Evolutionary conservation across 768 basidiomycete species (phyloP).

Genomic region (Boletales sp.): DNA sequence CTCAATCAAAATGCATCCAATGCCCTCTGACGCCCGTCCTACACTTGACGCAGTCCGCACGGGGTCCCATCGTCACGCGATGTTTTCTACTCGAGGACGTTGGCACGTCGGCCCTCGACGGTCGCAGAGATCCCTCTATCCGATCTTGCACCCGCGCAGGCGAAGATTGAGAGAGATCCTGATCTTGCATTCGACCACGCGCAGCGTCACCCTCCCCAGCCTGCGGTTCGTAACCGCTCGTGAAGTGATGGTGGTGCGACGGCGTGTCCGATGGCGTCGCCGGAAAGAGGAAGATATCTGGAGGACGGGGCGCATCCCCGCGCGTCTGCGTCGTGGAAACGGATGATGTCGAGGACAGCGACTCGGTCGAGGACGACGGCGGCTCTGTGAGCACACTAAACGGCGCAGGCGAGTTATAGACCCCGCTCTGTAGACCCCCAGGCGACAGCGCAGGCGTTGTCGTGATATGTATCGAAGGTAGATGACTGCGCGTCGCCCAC

Average conservation of each 20-base stretch:
- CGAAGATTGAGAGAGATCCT: neutral
- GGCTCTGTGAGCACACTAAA: conserved; percentile 26
- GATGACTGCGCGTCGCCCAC: conserved; percentile 14
- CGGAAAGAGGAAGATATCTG: conserved; percentile 28
- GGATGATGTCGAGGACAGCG: conserved; percentile 14
- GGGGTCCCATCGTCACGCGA: conserved; percentile 68
- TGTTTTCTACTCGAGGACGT: conserved; percentile 33
- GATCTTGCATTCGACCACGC: conserved; percentile 5
- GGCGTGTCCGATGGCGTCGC: conserved; percentile 23
- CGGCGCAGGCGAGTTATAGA: conserved; percentile 15
- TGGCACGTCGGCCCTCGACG: conserved; percentile 14
- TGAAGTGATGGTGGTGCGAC: conserved; percentile 12
- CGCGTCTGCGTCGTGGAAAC: conserved; percentile 1
- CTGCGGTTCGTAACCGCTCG: conserved; percentile 1
- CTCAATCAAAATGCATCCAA: conserved; percentile 61
- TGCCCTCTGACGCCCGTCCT: conserved; percentile 64
- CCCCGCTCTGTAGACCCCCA: neutral
- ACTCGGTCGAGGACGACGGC: conserved; percentile 20
- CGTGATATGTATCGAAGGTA: conserved; percentile 25
- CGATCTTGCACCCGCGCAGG: conserved; percentile 12
- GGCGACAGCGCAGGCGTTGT: conserved; percentile 7
- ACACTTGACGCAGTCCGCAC: conserved; percentile 66
- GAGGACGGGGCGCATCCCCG: conserved; percentile 12
- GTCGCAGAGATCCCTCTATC: conserved; percentile 13
- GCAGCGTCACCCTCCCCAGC: neutral